Evolutionary conservation across 768 basidiomycete genomes (phyloP), one percentile per base, ranked within the genome.

Genomic region (Kwoniella bestiolae): DNA sequence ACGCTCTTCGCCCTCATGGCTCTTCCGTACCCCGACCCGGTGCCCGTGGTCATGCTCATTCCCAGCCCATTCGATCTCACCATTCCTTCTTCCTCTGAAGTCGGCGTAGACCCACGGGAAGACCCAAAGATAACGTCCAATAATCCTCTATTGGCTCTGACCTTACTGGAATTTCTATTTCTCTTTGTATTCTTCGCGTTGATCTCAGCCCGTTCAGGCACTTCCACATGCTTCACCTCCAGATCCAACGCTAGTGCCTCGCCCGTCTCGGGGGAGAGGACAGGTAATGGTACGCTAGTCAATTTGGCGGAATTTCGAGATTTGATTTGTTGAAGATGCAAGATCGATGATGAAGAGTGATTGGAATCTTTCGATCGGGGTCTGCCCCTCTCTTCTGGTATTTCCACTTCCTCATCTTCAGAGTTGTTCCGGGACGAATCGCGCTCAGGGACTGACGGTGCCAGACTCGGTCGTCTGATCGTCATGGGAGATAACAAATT

Each of bases 371-470:
- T 64, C 26, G 65, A 59, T 52, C 70, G 66, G 18, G 66, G 56
- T 53, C 72, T 52, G 49, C 70, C 68, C 28, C 70, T 28, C 35
- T 69, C 70, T 50, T 56, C 57, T 44, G 67, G 67, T 45, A 64
- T 70, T 32, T 52, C 32, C 21, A 16, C 7, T n/a, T 57, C 38
- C 11, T 38, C 49, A 29, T 65, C 60, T 34, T 26, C 28, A 9
- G 47, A 31, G 25, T 46, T 46, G 35, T 9, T n/a, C 44, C 31
- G 11, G 11, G 45, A 31, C 23, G n/a, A n/a, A n/a, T 60, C 51
- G 16, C 1, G 35, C 28, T 63, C 61, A 41, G 38, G 38, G 9
- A 45, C 44, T 6, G 61, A 63, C 6, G 61, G 61, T 18, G 63
- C 63, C 26, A 65, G 47, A 23, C 63, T 65, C 1, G 63, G 63